These are phyloP conservation scores for Naganishia antarctica DNA, from an alignment of 768 basidiomycete species.

Conservation along the genomic window DNA sequence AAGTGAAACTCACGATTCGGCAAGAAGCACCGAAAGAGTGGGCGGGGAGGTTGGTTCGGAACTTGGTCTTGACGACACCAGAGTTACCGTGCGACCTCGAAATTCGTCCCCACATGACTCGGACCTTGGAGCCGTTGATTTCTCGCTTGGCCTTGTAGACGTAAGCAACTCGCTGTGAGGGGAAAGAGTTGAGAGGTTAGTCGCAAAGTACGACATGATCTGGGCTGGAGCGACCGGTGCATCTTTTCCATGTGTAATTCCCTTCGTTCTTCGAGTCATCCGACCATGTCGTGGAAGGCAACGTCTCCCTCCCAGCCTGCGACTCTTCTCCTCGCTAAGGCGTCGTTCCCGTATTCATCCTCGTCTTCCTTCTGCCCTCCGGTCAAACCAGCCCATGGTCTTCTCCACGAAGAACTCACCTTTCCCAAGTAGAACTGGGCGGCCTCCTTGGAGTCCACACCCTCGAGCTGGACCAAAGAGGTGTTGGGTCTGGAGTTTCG, in stretches of 20 bases:
- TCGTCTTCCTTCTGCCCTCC: neutral
- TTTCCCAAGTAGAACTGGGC: constrained; percentile 98
- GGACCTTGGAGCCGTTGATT: constrained; percentile 87
- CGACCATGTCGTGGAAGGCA: too few relatives aligned
- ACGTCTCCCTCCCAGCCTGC: too few relatives aligned
- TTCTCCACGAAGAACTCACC: constrained; percentile 55
- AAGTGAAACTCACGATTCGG: constrained; percentile 43
- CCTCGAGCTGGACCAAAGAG: constrained; percentile 93
- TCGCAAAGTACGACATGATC: too few relatives aligned
- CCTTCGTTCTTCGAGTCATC: too few relatives aligned
- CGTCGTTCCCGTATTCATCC: neutral
- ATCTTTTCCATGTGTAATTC: too few relatives aligned
- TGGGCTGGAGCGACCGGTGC: too few relatives aligned
- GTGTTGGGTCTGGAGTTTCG: constrained; percentile 94
- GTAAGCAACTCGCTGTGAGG: constrained; percentile 94
- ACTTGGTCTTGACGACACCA: constrained; percentile 96
- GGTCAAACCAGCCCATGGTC: neutral
- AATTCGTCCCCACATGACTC: constrained; percentile 97
- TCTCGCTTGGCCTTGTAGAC: constrained; percentile 96
- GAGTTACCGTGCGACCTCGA: constrained; percentile 90
- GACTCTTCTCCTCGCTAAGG: neutral
- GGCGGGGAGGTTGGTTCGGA: constrained; percentile 89
- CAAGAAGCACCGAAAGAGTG: constrained; percentile 87
- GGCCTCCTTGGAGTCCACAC: constrained; percentile 85
- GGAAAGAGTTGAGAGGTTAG: too few relatives aligned